Conservation (phyloP, 2,329 filamentous ascomycete genomes). For the Colletotrichum sp. region DNA sequence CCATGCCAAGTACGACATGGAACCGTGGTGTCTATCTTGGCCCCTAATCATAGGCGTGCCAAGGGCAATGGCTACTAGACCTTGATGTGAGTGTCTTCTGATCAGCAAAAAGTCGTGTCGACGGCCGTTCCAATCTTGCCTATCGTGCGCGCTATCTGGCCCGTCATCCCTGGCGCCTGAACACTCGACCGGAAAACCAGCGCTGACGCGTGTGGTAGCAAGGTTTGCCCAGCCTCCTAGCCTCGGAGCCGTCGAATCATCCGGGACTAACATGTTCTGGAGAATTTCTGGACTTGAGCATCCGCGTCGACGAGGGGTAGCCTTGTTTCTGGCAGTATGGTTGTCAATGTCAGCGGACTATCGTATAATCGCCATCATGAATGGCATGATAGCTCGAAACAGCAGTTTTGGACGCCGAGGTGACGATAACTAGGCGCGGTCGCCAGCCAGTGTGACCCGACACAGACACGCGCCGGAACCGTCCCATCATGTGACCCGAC, state of each 20-base stretch:
- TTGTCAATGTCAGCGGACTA: background rate
- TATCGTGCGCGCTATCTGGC: background rate
- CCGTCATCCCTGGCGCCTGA: background rate
- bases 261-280: background rate
- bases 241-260: background rate
- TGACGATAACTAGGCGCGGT: background rate
- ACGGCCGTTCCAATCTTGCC: background rate
- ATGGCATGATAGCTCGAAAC: slow-evolving; percentile 19
- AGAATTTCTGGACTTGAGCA: slow-evolving; percentile 8
- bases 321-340: background rate
- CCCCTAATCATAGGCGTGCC: background rate
- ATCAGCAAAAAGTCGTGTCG: background rate
- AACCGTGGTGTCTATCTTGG: slow-evolving; percentile 2
- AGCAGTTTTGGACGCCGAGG: background rate
- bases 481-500: background rate
- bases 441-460: background rate
- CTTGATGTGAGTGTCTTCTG: background rate
- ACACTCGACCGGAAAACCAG: background rate
- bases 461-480: background rate
- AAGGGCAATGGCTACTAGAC: background rate
- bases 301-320: background rate
- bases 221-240: slow-evolving; percentile 3
- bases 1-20: slow-evolving; percentile 8
- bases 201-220: background rate
- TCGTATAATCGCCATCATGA: slow-evolving; percentile 8